Base-by-base conservation (phyloP, 2,329 filamentous ascomycete species). In the Xenoacremonium recifei region DNA sequence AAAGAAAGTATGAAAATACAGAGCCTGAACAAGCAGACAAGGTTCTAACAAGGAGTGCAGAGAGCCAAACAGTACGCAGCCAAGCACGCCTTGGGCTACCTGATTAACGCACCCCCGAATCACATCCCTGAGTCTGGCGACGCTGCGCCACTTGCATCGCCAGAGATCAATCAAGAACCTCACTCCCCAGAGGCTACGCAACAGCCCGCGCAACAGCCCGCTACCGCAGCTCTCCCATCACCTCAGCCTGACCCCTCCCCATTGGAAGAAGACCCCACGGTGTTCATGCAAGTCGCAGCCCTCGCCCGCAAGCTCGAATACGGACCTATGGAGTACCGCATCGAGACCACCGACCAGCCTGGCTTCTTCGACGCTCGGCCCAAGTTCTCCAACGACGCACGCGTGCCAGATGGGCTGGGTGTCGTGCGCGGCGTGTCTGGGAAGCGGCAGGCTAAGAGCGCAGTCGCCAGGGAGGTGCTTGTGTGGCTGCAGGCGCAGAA, bases 61-160 rank as follows among this genome's bases (percentile, higher is more conserved):
- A 57, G 71, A 25, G 76, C 78, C 18, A 79, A 76, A 57, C 65
- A 71, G 46, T 77, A 72, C 48, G 76, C 77, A 1, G 75, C 77
- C 17, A 70, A 68, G 50, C 67, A 65, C 11, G 75, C 75, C 18
- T 50, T 72, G 17, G 57, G 66, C 6, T 76, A 67, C 62, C 61
- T 77, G 3, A 61, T 77, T 3, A 45, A 58, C 18, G 52, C 27
- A 25, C 11, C 20, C 44, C 50, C 6, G 33, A 23, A 32, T 15
- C 5, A 10, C 37, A 12, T 32, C 27, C 10, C 34, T 21, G 18
- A 17, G 31, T 7, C 37, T 20, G 13, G 18, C 18, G 15, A n/a
- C 5, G 16, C n/a, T 34, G 39, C 35, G 37, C 23, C 11, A 44
- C 37, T 44, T 44, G 35, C 44, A 42, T 6, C 37, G 42, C 12